These are phyloP conservation scores for Rhodotorula glutinis DNA, from an alignment of 1,284 basidiomycete genomes.

Conservation along the genomic window DNA sequence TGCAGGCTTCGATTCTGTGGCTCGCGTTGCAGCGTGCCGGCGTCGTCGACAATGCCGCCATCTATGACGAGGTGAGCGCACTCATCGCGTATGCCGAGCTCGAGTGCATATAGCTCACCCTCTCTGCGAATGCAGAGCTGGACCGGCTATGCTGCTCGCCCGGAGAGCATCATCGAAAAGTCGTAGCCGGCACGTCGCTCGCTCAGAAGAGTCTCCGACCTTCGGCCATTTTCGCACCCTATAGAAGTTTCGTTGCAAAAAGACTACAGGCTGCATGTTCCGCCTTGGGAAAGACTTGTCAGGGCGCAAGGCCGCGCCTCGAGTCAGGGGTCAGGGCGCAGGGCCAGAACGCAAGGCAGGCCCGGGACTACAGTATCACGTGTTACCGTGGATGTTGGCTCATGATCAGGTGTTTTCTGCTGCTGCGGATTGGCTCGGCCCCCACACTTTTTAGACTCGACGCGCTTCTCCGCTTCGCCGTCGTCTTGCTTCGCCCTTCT, in stretches of 20 bases:
- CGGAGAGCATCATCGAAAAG: conserved; percentile 63
- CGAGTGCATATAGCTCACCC: neutral
- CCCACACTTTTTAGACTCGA: neutral
- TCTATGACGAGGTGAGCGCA: conserved; percentile 78
- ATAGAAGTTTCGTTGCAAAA: neutral
- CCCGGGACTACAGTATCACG: neutral
- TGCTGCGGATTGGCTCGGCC: neutral
- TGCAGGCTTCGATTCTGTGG: conserved; percentile 77
- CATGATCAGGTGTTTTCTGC: too few relatives aligned
- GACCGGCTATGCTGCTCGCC: conserved; percentile 71
- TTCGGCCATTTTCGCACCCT: neutral
- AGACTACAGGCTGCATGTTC: too few relatives aligned
- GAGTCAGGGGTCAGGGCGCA: too few relatives aligned
- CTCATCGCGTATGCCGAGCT: neutral
- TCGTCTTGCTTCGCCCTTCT: neutral
- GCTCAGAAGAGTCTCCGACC: neutral
- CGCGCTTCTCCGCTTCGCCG: neutral
- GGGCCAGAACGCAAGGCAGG: too few relatives aligned
- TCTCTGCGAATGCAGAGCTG: conserved; percentile 60
- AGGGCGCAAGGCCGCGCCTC: too few relatives aligned
- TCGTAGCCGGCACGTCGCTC: neutral
- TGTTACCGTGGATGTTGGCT: neutral
- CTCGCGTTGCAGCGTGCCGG: conserved; percentile 71
- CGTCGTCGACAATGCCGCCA: conserved; percentile 55
- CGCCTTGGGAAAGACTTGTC: too few relatives aligned